Evolutionary conservation across 2,329 filamentous ascomycete genomes (phyloP), one percentile per base, ranked within the genome.

Genomic region (Aspergillus japonicus): DNA sequence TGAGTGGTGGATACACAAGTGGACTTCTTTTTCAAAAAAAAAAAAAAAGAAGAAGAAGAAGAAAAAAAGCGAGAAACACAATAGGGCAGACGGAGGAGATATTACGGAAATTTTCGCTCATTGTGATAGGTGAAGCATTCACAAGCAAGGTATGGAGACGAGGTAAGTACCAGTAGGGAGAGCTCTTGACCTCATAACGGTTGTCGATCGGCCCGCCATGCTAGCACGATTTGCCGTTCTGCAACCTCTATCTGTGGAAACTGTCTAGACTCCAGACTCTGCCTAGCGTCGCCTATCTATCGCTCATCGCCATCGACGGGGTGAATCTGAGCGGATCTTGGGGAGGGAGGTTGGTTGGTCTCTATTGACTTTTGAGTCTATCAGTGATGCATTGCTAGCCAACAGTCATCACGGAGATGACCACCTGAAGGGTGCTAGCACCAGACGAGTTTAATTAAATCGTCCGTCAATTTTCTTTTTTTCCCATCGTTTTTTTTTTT

Each of bases 331-430:
- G 44, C 53, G 53, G 53, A 55, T 55, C 53, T 55, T 55, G 42
- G 53, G 11, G 4, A 14, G 14, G 33, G 33, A 10, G 33, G 33
- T 35, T 35, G 47, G 31, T 29, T 44, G 31, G 26, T 19, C 47
- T n/a, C 39, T 42, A 21, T 21, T 21, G 23, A 23, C 23, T 33
- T 21, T 24, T 26, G 42, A 48, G 53, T 55, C 53, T 54, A 56
- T 48, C 54, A 50, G 26, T 54, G 47, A 23, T 52, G 50, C 44
- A 52, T 23, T 35, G 29, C 39, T 31, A 24, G 54, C 48, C 26
- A 44, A 50, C 4, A 44, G 39, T 51, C 44, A 58, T 51, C 52
- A 58, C 61, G 61, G 61, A 61, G 59, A 61, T 61, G 50, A 57
- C 53, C 47, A 54, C 61, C 50, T 31, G 56, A 59, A 50, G 21